Evolutionary conservation across 2,329 filamentous ascomycete genomes (phyloP).

Genomic region (Coleophoma eucalyptorum): DNA sequence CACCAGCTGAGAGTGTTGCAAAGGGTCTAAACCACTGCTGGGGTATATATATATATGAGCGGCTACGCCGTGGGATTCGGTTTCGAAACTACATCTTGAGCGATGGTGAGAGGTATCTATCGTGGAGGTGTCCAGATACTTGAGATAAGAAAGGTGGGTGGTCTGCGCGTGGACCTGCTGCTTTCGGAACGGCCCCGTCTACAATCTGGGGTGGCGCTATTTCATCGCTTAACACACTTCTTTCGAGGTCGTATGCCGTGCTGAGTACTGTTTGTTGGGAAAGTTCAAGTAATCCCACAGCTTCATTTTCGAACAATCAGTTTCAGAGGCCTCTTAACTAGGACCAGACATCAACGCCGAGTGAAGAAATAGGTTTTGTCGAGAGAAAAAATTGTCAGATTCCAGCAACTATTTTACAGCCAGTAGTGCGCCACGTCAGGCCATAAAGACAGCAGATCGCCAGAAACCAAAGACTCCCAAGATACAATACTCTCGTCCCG

Average conservation of each 20-base stretch:
- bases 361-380: too few species aligned
- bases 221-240: too few species aligned
- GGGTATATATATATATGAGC: background rate
- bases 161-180: conserved; percentile 6
- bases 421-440: conserved; percentile 3
- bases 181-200: conserved; percentile 4
- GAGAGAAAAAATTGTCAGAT: conserved; percentile 6
- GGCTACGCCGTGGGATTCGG: background rate
- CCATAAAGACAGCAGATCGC: conserved; percentile 3
- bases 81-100: background rate
- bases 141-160: conserved; percentile 6
- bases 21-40: background rate
- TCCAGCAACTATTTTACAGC: conserved; percentile 4
- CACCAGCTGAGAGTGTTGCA: background rate
- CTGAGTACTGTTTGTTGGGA: too few species aligned
- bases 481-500: background rate
- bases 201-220: too few species aligned
- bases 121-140: background rate
- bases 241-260: too few species aligned
- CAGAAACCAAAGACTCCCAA: background rate
- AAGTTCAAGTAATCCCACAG: too few species aligned
- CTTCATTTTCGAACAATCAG: too few species aligned
- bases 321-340: too few species aligned
- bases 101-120: background rate
- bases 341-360: too few species aligned